Base-by-base conservation (phyloP, 2,329 filamentous ascomycete species). In the Colletotrichum graminicola region DNA sequence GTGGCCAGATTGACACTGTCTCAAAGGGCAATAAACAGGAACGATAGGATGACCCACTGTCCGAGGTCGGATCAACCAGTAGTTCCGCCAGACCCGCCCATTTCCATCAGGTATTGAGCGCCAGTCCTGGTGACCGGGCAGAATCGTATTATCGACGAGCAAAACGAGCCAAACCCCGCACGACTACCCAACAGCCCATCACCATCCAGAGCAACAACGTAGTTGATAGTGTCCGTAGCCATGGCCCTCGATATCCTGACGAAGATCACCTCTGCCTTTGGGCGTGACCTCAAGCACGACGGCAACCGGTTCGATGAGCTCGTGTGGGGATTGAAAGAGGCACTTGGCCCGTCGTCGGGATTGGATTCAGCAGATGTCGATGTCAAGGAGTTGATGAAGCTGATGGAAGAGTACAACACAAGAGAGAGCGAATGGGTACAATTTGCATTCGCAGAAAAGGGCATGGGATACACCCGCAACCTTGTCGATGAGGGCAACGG, bases 401-500 rank as follows among this genome's bases (percentile, higher is more conserved):
- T 95, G 74, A 97, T 98, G 94, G 82, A 89, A 68, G 83, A 87
- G 36, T 97, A 98, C 81, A 80, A 86, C 62, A 94, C 93, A 57
- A 83, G 89, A 49, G 85, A 91, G 67, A 80, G 84, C 34, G 91
- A 95, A 66, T 98, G 95, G 95, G 79, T 83, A 64, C 86, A 85
- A 73, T 97, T 93, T 81, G 93, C 93, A 36, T 88, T 95, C 76
- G 87, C 87, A n/a, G 92, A 97, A 77, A 76, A 83, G 23, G 90
- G 86, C 74, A 86, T 91, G 76, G 88, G 88, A 1, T 98, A 97
- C 80, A 97, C 95, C 16, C 85, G 95, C 66, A 97, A 97, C 78
- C 87, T 97, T 5, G 94, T 98, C 55, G 94, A 97, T 77, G 92
- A 94, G 78, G 94, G 94, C 3, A 97, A 97, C 76, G 94, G 83